Base-by-base conservation (phyloP, 495 filamentous ascomycete genomes). In the Hypoxylon perforatum region DNA sequence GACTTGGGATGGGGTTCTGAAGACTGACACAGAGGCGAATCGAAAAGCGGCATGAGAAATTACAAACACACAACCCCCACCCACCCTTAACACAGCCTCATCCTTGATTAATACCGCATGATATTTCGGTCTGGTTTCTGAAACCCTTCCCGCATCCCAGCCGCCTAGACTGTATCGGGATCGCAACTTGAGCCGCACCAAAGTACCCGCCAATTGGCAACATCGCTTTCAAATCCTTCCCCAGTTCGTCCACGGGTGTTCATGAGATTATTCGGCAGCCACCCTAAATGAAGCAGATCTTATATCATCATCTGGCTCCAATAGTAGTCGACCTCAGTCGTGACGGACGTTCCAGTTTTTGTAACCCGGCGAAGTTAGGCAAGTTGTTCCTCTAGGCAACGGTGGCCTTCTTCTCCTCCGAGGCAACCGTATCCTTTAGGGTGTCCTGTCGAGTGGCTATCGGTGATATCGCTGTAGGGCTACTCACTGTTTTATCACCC, bases 401-500 rank as follows among this genome's bases (percentile, higher is more conserved):
- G 12, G 59, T 49, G 10, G 15, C 57, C 54, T 76, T 73, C 71
- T 76, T 67, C 25, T 70, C 65, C 28, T 66, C 69, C 39, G 60
- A 51, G 21, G 68, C 50, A 33, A 59, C 36, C 33, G 44, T 38
- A 1, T 46, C 57, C 19, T 67, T 68, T 12, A 66, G 21, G 15
- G 63, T 48, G 41, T 70, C 63, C 11, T 67, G 36, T 17, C 59
- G 60, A 1, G 60, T 41, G 1, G 60, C 63, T n/a, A 65, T 48
- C 14, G 76, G 72, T 15, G 71, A 74, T n/a, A 75, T 53, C 11
- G 60, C 61, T 7, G 60, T 71, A 21, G 77, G 78, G 56, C 78
- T 80, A 11, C 65, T 73, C 11, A 78, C 78, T 0, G 71, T 76
- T 1, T 75, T 74, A 6, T 61, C 71, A 2, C 75, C 75, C 0